A percentile compares a stretch with the other conserved stretches of the same genome.
phyloP scores from a whole-genome alignment of 345 rosid species.

The Syzygium aqueum region DNA sequence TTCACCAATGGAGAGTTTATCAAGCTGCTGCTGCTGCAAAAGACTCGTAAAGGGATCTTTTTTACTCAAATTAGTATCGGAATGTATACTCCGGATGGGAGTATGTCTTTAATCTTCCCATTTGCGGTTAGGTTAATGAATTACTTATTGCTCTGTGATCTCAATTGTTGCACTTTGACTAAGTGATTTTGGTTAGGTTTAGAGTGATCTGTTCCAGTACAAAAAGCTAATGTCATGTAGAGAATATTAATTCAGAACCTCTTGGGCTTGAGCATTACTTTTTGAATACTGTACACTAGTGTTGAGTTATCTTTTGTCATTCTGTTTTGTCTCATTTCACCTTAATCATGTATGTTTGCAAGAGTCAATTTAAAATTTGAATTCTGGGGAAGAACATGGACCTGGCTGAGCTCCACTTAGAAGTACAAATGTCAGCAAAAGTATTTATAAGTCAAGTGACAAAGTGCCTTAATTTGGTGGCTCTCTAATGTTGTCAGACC shows the following conservation, averaged over 20 bases:
- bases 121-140: neutral
- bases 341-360: neutral
- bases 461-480: neutral
- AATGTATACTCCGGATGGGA: neutral
- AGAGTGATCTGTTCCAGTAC: neutral
- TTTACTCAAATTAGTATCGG: neutral
- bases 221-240: neutral
- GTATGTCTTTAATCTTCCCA: neutral
- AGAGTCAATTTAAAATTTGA: neutral
- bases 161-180: neutral
- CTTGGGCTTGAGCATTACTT: neutral
- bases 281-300: neutral
- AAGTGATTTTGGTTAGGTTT: neutral
- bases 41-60: conserved; percentile 17
- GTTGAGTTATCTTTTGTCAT: neutral
- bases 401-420: neutral
- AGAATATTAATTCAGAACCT: neutral
- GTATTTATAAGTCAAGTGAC: neutral
- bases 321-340: neutral
- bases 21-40: conserved; percentile 36
- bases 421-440: neutral
- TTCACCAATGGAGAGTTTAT: conserved; percentile 71
- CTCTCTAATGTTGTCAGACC: neutral
- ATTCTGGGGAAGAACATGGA: neutral
- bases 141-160: neutral